Conservation (phyloP, 371 early-diverging fungal genomes). For the Lichtheimia hyalospora region DNA sequence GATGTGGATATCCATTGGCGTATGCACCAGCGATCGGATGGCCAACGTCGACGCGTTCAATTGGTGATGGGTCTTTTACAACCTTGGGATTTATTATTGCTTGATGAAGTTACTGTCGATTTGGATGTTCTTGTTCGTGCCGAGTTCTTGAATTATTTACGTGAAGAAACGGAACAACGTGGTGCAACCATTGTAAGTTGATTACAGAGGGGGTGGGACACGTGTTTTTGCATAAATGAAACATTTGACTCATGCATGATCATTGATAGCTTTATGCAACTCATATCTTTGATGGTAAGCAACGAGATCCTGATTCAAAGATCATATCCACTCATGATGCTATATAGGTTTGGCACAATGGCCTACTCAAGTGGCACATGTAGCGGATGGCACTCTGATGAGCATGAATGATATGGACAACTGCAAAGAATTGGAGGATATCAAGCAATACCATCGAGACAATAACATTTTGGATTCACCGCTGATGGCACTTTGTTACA, state of each 20-base stretch:
- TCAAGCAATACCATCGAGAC: conserved; percentile 29
- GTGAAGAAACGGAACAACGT: conserved; percentile 62
- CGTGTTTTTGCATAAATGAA: background rate
- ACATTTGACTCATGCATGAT: background rate
- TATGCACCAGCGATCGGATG: conserved; percentile 73
- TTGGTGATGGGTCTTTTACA: conserved; percentile 75
- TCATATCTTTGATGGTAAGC: conserved; percentile 65
- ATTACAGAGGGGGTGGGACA: background rate
- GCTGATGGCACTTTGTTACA: conserved; percentile 56
- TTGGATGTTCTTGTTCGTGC: conserved; percentile 76
- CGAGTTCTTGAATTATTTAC: conserved; percentile 60
- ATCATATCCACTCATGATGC: background rate
- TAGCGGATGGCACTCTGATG: conserved; percentile 58
- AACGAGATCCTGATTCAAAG: background rate
- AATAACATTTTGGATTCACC: conserved; percentile 58
- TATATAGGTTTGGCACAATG: conserved; percentile 47
- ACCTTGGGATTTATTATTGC: conserved; percentile 69
- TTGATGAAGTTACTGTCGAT: conserved; percentile 87
- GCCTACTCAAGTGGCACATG: conserved; percentile 78
- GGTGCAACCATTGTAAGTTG: conserved; percentile 61
- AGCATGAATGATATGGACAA: conserved; percentile 23
- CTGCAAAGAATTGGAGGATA: conserved; percentile 52
- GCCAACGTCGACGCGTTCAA: conserved; percentile 68
- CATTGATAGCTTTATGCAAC: conserved; percentile 59
- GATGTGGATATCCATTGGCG: conserved; percentile 78